These are phyloP conservation scores for Raddia guianensis DNA, from an alignment of 176 grass and related monocot species.

Conservation along the genomic window DNA sequence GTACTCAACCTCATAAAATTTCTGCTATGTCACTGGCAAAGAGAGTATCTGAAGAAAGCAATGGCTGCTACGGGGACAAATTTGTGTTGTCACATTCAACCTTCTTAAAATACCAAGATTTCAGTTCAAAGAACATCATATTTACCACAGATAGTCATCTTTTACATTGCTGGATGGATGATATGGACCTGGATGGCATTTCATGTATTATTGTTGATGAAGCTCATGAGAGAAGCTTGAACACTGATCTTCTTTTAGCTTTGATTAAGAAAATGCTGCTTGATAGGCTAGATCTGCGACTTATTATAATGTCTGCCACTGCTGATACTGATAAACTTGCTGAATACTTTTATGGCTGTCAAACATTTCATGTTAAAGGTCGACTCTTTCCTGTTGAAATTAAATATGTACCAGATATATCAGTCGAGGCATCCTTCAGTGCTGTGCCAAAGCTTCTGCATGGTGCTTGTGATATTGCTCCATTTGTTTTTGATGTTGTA, in stretches of 20 bases:
- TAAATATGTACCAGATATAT: conserved; percentile 73
- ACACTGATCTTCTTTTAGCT: conserved; percentile 89
- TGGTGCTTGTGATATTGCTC: conserved; percentile 54
- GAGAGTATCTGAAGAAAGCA: conserved; percentile 83
- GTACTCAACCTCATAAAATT: conserved; percentile 96
- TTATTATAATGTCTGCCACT: conserved; percentile 98
- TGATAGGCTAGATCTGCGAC: conserved; percentile 67
- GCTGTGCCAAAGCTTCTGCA: conserved; percentile 4
- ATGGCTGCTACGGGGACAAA: conserved; percentile 61
- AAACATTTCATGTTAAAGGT: conserved; percentile 67
- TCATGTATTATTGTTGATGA: conserved; percentile 91
- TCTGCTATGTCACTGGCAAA: conserved; percentile 70
- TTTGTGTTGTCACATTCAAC: conserved; percentile 66
- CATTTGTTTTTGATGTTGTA: conserved; percentile 82
- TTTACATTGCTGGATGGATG: conserved; percentile 77
- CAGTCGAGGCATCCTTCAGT: conserved; percentile 44
- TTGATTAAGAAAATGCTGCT: conserved; percentile 87
- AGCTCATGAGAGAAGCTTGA: conserved; percentile 98
- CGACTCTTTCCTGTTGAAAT: conserved; percentile 89
- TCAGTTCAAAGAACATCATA: conserved; percentile 56
- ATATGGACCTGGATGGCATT: conserved; percentile 53
- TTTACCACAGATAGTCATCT: conserved; percentile 90
- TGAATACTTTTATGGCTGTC: conserved; percentile 82
- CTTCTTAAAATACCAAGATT: conserved; percentile 54
- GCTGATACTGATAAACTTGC: conserved; percentile 77